phyloP scores from a whole-genome alignment of 805 yeast genomes.

The Komagataella pastoris region DNA sequence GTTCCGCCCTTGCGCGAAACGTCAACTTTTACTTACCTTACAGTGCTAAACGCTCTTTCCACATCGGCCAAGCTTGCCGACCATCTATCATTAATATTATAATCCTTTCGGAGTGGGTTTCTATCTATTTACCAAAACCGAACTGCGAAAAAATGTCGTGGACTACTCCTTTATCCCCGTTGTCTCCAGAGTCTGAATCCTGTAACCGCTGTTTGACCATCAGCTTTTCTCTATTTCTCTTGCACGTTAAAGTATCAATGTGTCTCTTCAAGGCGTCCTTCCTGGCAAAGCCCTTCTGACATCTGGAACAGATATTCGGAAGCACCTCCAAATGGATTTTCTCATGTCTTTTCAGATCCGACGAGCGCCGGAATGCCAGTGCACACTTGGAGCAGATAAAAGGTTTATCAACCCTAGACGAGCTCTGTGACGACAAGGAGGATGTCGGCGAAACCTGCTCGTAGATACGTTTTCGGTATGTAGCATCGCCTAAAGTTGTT shows the following conservation, averaged over 20 bases:
- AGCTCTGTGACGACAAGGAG: not conserved
- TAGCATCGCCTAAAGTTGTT: not conserved
- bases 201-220: conserved; percentile 8
- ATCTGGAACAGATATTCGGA: conserved; percentile 61
- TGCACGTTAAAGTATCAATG: conserved; percentile 61
- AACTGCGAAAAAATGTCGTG: conserved; percentile 2
- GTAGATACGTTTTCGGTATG: not conserved
- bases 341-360: conserved; percentile 64
- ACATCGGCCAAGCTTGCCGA: not conserved
- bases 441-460: not conserved
- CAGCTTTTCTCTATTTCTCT: conserved; percentile 49
- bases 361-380: conserved; percentile 50
- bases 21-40: too few species aligned
- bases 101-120: not conserved
- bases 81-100: not conserved
- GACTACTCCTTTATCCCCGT: conserved; percentile 1
- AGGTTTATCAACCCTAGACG: conserved; percentile 6
- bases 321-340: conserved; percentile 60
- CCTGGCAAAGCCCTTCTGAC: conserved; percentile 77
- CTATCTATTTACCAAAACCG: not conserved
- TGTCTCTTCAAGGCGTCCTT: conserved; percentile 76
- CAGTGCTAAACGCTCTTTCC: too few species aligned
- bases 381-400: conserved; percentile 48
- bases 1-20: not conserved
- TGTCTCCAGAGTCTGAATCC: not conserved